These are phyloP conservation scores for Trichoderma sp. DNA, from an alignment of 2,329 filamentous ascomycete genomes.

Conservation along the genomic window DNA sequence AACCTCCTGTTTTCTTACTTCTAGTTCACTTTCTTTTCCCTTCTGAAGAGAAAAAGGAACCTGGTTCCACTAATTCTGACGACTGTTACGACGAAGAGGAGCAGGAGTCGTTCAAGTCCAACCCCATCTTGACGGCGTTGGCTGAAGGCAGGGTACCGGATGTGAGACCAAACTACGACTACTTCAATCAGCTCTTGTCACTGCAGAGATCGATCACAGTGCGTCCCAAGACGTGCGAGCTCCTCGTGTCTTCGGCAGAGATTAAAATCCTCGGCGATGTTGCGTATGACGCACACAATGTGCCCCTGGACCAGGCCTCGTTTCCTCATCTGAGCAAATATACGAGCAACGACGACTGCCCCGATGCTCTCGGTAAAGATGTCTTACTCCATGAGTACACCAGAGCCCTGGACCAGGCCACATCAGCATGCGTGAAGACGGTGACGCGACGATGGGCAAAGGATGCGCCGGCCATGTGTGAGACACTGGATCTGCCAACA, in stretches of 20 bases:
- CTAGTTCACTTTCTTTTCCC: constrained; percentile 65
- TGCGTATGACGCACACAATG: constrained; percentile 48
- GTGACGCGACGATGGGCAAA: constrained; percentile 59
- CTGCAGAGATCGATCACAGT: constrained; percentile 57
- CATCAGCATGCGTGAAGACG: constrained; percentile 57
- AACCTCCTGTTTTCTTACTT: constrained; percentile 35
- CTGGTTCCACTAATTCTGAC: constrained; percentile 64
- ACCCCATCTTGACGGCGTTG: constrained; percentile 63
- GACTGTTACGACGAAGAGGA: constrained; percentile 47
- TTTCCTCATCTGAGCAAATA: constrained; percentile 60
- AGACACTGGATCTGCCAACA: constrained; percentile 51
- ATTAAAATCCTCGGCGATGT: constrained; percentile 54
- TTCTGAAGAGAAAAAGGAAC: constrained; percentile 57
- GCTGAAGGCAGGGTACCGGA: constrained; percentile 59
- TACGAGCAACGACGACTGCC: constrained; percentile 54
- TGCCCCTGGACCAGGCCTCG: constrained; percentile 46
- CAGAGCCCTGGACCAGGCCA: constrained; percentile 54
- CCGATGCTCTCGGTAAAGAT: constrained; percentile 54
- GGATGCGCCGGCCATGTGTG: constrained; percentile 58
- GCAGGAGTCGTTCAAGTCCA: constrained; percentile 62
- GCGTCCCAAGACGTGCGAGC: constrained; percentile 60
- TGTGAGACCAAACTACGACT: constrained; percentile 63
- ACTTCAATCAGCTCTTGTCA: constrained; percentile 58
- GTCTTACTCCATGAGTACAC: constrained; percentile 62
- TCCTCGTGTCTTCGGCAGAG: constrained; percentile 58